Percentiles rank a stretch among this genome's conserved stretches.
Evolutionary conservation across 352 stramenopile genomes (phyloP).

Genomic region (Aphanomyces cochlioides): DNA sequence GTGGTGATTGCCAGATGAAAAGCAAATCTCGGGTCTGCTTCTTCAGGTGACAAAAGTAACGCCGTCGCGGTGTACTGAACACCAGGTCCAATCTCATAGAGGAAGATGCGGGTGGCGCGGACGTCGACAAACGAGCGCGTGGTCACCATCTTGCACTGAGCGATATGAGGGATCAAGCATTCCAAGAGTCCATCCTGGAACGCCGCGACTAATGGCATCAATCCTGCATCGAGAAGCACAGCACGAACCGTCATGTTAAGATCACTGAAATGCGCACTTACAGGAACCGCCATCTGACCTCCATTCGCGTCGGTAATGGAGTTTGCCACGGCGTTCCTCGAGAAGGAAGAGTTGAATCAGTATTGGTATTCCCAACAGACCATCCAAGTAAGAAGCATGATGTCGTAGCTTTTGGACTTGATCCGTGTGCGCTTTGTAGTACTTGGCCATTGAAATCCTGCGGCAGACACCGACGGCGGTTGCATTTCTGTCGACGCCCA

Average conservation of each 20-base stretch:
- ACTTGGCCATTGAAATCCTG: conserved; percentile 57
- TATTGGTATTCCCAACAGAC: conserved; percentile 93
- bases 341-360: conserved; percentile 95
- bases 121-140: neutral
- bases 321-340: conserved; percentile 32
- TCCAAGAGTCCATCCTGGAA: conserved; percentile 1
- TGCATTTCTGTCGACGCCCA: conserved; percentile 93
- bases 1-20: neutral
- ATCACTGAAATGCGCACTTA: neutral
- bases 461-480: conserved; percentile 47
- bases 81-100: neutral
- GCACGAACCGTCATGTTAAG: neutral
- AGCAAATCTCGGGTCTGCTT: neutral
- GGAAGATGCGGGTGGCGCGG: neutral
- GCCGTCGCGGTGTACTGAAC: neutral
- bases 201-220: neutral
- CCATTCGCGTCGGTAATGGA: neutral
- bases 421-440: conserved; percentile 18
- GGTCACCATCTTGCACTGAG: neutral
- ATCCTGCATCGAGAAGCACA: neutral
- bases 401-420: conserved; percentile 22
- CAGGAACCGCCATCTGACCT: neutral
- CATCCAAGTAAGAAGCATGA: conserved; percentile 52
- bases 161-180: neutral
- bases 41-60: neutral